Conservation (phyloP, 2,329 filamentous ascomycete species). For the Dryadomyces sulphureus region DNA sequence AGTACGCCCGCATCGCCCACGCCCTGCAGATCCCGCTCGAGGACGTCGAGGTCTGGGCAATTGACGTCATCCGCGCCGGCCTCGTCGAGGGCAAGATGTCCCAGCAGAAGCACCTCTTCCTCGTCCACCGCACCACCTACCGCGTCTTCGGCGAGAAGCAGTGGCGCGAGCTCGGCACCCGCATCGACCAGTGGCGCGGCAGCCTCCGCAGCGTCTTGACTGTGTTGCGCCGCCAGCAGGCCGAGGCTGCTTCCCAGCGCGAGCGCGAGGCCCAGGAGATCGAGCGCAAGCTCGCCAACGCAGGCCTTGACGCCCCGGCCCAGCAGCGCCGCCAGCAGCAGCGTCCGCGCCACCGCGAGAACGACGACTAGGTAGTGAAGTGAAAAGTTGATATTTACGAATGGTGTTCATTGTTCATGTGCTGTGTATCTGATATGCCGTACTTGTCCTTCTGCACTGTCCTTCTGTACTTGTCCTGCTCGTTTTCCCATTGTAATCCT, state of each 20-base stretch:
- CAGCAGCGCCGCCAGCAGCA: neutral
- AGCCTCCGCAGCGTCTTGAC: slow-evolving; percentile 65
- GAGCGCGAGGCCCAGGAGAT: slow-evolving; percentile 62
- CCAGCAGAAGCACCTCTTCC: slow-evolving; percentile 82
- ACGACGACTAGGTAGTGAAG: neutral
- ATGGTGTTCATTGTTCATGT: too few relatives aligned
- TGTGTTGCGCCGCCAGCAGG: slow-evolving; percentile 68
- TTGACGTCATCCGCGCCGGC: slow-evolving; percentile 90
- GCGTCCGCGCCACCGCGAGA: neutral
- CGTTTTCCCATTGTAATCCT: too few relatives aligned
- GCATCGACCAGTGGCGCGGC: slow-evolving; percentile 80
- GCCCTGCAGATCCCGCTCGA: slow-evolving; percentile 68
- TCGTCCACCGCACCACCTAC: slow-evolving; percentile 92
- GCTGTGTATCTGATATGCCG: too few relatives aligned
- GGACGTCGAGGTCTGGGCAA: slow-evolving; percentile 96
- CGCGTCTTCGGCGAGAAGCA: slow-evolving; percentile 96
- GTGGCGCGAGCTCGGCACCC: slow-evolving; percentile 85
- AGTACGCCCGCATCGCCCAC: slow-evolving; percentile 72
- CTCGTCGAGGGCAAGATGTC: slow-evolving; percentile 94
- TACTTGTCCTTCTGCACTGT: too few relatives aligned
- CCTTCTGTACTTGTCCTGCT: too few relatives aligned
- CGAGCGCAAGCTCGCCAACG: slow-evolving; percentile 40
- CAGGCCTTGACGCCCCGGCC: slow-evolving; percentile 13
- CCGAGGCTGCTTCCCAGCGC: slow-evolving; percentile 60
- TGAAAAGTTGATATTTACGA: too few relatives aligned